Percentiles rank a stretch among this genome's conserved stretches.
phyloP scores from a whole-genome alignment of 2,329 filamentous ascomycete genomes.

The Chrysoporthe puriensis region DNA sequence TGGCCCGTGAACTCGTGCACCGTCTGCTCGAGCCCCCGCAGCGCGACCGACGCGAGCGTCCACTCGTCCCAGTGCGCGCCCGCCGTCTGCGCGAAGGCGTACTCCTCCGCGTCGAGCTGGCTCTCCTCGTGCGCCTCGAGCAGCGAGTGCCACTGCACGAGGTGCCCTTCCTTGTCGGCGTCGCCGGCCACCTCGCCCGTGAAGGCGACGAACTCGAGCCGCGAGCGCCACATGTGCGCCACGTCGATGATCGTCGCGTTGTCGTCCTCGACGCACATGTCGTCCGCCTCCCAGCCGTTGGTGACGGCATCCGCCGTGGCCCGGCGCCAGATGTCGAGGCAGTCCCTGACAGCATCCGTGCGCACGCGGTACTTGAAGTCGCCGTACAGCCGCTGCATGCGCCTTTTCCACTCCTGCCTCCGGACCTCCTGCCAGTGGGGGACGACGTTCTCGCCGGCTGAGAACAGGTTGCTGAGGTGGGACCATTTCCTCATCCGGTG shows the following conservation, averaged over 20 bases:
- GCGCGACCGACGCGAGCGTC: conserved; percentile 35
- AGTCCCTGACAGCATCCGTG: conserved; percentile 31
- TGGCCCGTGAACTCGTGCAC: conserved; percentile 33
- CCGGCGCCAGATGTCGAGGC: conserved; percentile 34
- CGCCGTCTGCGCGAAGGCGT: conserved; percentile 33
- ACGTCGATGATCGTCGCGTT: conserved; percentile 33
- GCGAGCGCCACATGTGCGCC: conserved; percentile 32
- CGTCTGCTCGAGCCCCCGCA: conserved; percentile 31
- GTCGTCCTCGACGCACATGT: conserved; percentile 33
- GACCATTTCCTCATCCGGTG: conserved; percentile 23
- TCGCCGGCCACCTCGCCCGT: conserved; percentile 34
- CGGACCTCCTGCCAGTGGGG: conserved; percentile 25
- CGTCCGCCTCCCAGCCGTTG: conserved; percentile 32
- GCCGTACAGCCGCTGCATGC: conserved; percentile 33
- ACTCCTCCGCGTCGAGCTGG: conserved; percentile 34
- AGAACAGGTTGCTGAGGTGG: conserved; percentile 17
- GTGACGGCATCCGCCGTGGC: conserved; percentile 31
- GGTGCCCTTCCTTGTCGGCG: conserved; percentile 35
- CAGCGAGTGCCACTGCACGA: conserved; percentile 32
- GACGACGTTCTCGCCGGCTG: conserved; percentile 21
- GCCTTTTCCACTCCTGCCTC: conserved; percentile 30
- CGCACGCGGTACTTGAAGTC: conserved; percentile 35
- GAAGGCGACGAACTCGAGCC: conserved; percentile 28
- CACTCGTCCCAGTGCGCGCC: conserved; percentile 32
- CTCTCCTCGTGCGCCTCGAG: conserved; percentile 31